These are phyloP conservation scores for Termitomyces sp. DNA, from an alignment of 768 basidiomycete genomes.

Conservation along the genomic window DNA sequence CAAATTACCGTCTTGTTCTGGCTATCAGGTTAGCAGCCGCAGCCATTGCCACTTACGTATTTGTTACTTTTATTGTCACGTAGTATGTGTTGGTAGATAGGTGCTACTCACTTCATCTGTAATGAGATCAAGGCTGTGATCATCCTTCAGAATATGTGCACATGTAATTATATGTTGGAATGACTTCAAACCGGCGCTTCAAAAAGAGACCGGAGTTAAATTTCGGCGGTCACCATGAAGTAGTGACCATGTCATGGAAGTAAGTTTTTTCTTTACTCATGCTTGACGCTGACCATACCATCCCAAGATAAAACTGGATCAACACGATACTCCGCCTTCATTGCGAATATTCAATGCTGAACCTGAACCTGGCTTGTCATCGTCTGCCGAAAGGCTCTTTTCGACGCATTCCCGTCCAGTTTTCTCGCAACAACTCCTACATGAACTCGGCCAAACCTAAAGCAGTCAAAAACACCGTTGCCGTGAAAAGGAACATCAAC, in stretches of 20 bases:
- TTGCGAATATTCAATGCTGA: background rate
- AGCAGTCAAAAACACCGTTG: background rate
- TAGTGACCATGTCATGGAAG: too few relatives aligned
- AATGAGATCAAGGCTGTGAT: background rate
- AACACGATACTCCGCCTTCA: background rate
- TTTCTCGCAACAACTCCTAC: background rate
- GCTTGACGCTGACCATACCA: background rate
- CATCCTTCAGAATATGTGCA: background rate
- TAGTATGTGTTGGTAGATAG: background rate
- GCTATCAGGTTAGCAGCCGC: constrained; percentile 24
- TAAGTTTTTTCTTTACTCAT: background rate
- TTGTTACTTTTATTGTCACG: constrained; percentile 8
- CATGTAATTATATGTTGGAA: background rate
- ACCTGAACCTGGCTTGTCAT: background rate
- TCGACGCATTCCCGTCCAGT: background rate
- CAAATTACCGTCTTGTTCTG: constrained; percentile 61
- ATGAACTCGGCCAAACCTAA: background rate
- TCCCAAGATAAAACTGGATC: background rate
- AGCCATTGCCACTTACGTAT: constrained; percentile 12
- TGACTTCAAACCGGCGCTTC: background rate
- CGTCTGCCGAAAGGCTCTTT: background rate
- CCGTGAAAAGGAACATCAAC: background rate
- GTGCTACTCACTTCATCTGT: background rate
- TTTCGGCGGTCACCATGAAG: too few relatives aligned
- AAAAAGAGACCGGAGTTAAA: background rate